These are phyloP conservation scores for Panus rudis DNA, from an alignment of 768 basidiomycete species.

Conservation along the genomic window DNA sequence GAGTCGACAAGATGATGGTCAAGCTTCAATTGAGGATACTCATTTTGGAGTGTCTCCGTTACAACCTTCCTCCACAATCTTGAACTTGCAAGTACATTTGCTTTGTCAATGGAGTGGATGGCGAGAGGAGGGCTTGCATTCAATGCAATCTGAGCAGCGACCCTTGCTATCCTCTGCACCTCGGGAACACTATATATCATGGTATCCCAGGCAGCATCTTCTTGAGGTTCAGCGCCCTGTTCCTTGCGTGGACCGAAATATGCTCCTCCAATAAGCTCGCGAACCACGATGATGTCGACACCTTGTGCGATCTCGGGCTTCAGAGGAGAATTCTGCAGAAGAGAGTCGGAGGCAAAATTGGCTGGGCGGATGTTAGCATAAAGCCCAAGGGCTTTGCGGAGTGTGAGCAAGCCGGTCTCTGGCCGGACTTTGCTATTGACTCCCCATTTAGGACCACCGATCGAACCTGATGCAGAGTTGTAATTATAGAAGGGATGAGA, in stretches of 20 bases:
- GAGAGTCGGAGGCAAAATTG: slow-evolving; percentile 87
- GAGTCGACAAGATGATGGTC: slow-evolving; percentile 95
- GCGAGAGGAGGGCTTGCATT: slow-evolving; percentile 75
- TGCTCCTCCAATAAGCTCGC: slow-evolving; percentile 93
- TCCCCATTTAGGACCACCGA: slow-evolving; percentile 99
- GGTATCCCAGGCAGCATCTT: slow-evolving; percentile 79
- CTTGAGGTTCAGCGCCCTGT: slow-evolving; percentile 57
- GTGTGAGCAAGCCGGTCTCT: slow-evolving; percentile 79
- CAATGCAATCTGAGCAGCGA: slow-evolving; percentile 89
- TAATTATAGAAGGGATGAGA: background rate
- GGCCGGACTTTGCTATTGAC: slow-evolving; percentile 83
- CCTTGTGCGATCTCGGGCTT: slow-evolving; percentile 77
- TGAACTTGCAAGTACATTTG: slow-evolving; percentile 94
- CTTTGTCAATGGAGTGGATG: slow-evolving; percentile 95
- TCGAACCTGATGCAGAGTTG: slow-evolving; percentile 55
- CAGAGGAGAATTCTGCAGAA: slow-evolving; percentile 84
- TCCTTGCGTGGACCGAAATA: slow-evolving; percentile 96
- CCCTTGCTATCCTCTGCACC: slow-evolving; percentile 90
- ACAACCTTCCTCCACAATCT: slow-evolving; percentile 93
- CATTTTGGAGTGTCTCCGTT: slow-evolving; percentile 71
- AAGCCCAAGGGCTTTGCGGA: slow-evolving; percentile 88
- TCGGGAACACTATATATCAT: slow-evolving; percentile 91
- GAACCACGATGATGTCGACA: slow-evolving; percentile 87
- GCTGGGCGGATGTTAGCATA: slow-evolving; percentile 99
- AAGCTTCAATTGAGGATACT: slow-evolving; percentile 82